phyloP scores from a whole-genome alignment of 108 stramenopile genomes.

The Craspedostauros australis region DNA sequence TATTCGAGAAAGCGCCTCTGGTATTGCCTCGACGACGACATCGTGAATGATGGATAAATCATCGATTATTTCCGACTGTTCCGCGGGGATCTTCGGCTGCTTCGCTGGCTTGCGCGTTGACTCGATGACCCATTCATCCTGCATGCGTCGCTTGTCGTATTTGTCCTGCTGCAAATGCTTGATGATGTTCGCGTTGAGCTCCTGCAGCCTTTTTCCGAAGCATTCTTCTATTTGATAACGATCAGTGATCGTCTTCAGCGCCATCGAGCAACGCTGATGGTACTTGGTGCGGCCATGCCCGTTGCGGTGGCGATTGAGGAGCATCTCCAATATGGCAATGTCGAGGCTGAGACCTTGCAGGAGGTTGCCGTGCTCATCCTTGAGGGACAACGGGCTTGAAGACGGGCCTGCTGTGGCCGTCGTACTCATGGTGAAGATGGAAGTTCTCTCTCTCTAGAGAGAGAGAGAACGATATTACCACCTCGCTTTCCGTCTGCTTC shows the following conservation, averaged over 20 bases:
- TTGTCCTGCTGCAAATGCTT: not conserved
- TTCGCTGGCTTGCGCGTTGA: not conserved
- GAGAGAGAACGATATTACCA: too few species aligned
- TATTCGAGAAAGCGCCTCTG: slow-evolving; percentile 49
- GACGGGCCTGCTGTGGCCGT: too few species aligned
- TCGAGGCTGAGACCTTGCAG: slow-evolving; percentile 46
- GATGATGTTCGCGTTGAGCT: not conserved
- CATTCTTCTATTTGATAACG: not conserved
- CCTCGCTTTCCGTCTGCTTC: too few species aligned
- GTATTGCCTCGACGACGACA: too few species aligned
- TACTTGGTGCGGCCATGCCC: slow-evolving; percentile 67
- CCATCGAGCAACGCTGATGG: slow-evolving; percentile 56
- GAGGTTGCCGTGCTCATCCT: too few species aligned
- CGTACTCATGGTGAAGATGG: too few species aligned
- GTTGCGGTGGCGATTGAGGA: slow-evolving; percentile 50
- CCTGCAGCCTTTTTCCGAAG: slow-evolving; percentile 1
- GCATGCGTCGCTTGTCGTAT: slow-evolving; percentile 7
- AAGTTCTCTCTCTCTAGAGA: too few species aligned
- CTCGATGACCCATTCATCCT: not conserved
- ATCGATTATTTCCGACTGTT: not conserved
- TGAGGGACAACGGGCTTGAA: too few species aligned
- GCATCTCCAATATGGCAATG: slow-evolving; percentile 38
- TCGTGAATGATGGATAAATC: too few species aligned
- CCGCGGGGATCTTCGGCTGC: not conserved
- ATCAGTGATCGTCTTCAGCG: slow-evolving; percentile 7